Evolutionary conservation across 768 basidiomycete species (phyloP).

Genomic region (Amanita phalloides): DNA sequence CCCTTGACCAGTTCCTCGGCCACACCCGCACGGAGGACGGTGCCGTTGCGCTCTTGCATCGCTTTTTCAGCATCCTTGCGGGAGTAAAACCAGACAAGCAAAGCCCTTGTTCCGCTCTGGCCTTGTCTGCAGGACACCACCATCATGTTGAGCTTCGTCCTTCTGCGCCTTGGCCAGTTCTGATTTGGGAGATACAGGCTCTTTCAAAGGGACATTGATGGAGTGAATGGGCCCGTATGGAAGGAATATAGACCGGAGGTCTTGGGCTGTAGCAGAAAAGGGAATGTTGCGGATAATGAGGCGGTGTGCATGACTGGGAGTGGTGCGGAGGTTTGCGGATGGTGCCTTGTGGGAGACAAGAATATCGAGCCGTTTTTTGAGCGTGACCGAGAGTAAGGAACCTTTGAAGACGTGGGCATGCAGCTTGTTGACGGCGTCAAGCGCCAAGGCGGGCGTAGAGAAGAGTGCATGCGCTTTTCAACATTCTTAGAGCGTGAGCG

Average conservation of each 20-base stretch:
- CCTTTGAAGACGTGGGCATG: slow-evolving; percentile 95
- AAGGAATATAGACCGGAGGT: slow-evolving; percentile 77
- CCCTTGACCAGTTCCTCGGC: slow-evolving; percentile 43
- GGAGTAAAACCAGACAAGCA: slow-evolving; percentile 84
- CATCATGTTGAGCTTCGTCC: slow-evolving; percentile 8
- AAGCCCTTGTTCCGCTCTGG: slow-evolving; percentile 54
- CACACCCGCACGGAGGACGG: slow-evolving; percentile 51
- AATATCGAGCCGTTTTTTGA: slow-evolving; percentile 77
- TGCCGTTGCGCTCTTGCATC: slow-evolving; percentile 71
- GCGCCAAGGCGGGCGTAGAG: slow-evolving; percentile 52
- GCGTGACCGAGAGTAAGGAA: slow-evolving; percentile 68
- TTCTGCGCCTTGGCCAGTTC: slow-evolving; percentile 15
- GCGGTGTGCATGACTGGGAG: slow-evolving; percentile 63
- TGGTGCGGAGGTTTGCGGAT: slow-evolving; percentile 14
- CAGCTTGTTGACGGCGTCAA: slow-evolving; percentile 64
- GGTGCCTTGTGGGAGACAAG: slow-evolving; percentile 33
- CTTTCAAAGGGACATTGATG: slow-evolving; percentile 60
- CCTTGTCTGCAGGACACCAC: background rate
- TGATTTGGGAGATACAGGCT: slow-evolving; percentile 10
- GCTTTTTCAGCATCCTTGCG: slow-evolving; percentile 80
- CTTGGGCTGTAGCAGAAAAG: slow-evolving; percentile 73
- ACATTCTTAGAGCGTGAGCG: background rate
- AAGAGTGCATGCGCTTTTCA: slow-evolving; percentile 63
- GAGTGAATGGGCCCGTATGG: slow-evolving; percentile 83
- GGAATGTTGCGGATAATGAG: slow-evolving; percentile 90